Percentiles rank a stretch among this genome's conserved stretches.
Conservation (phyloP, 164 flowering plant genomes). For the Vitis riparia region DNA sequence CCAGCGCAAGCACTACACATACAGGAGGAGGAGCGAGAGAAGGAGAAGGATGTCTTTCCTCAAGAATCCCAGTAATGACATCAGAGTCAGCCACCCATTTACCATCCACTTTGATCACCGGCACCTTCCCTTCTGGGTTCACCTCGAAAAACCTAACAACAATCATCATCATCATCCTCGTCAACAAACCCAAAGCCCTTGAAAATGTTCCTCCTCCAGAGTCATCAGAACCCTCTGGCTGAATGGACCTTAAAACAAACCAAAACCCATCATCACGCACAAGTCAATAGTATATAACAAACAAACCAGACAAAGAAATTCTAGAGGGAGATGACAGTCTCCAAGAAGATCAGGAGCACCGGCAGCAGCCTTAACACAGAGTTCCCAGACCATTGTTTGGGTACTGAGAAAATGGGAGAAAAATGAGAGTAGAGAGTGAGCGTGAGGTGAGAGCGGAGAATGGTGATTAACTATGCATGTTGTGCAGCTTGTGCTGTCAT, state of each 20-base stretch:
- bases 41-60: constrained; percentile 76
- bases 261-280: not conserved
- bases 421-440: too few species aligned
- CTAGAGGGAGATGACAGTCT: not conserved
- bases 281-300: too few species aligned
- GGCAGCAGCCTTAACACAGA: constrained; percentile 6
- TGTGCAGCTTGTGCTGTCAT: too few species aligned
- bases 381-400: not conserved
- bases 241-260: constrained; percentile 54
- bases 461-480: too few species aligned
- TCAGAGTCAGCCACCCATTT: constrained; percentile 88
- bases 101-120: constrained; percentile 64
- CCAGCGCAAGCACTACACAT: too few species aligned
- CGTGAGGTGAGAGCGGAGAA: too few species aligned
- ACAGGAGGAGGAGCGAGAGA: constrained; percentile 66
- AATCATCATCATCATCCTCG: not conserved
- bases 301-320: too few species aligned
- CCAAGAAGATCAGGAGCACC: not conserved
- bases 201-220: constrained; percentile 53
- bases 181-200: not conserved
- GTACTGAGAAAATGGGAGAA: too few species aligned
- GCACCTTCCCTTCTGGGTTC: constrained; percentile 88
- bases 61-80: constrained; percentile 67
- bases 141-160: constrained; percentile 65
- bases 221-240: constrained; percentile 73